Evolutionary conservation across 1,284 basidiomycete genomes (phyloP).

Genomic region (Fomitopsis schrenkii): DNA sequence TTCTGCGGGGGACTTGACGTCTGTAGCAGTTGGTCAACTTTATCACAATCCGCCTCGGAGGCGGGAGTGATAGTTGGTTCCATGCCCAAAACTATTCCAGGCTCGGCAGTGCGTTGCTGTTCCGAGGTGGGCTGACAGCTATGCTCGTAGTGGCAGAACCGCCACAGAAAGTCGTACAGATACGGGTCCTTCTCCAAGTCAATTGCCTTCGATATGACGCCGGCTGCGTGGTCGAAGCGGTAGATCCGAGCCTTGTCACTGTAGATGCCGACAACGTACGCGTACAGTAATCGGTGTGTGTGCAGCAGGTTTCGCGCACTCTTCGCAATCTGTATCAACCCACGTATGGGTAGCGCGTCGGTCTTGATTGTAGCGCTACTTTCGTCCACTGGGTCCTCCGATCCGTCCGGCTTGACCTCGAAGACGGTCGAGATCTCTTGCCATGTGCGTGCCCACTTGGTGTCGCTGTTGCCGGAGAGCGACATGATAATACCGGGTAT

Average conservation of each 20-base stretch:
- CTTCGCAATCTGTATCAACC: neutral
- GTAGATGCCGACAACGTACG: slow-evolving; percentile 11
- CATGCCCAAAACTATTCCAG: neutral
- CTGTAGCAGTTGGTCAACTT: neutral
- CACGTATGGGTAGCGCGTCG: neutral
- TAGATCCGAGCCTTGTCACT: slow-evolving; percentile 3
- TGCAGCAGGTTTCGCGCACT: slow-evolving; percentile 2
- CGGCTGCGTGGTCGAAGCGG: slow-evolving; percentile 7
- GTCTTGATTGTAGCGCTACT: too few relatives aligned
- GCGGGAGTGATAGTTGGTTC: neutral
- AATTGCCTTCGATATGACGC: neutral
- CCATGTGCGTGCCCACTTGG: too few relatives aligned
- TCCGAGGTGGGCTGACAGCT: neutral
- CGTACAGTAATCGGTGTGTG: slow-evolving; percentile 7
- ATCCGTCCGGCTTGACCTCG: too few relatives aligned
- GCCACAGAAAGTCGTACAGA: too few relatives aligned
- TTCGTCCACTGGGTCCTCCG: too few relatives aligned
- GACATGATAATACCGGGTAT: too few relatives aligned
- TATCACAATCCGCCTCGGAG: neutral
- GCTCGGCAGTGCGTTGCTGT: too few relatives aligned
- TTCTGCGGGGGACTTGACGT: neutral
- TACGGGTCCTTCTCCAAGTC: too few relatives aligned
- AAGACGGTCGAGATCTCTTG: too few relatives aligned
- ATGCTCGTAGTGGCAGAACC: neutral
- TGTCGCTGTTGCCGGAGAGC: too few relatives aligned